phyloP scores from a whole-genome alignment of 495 filamentous ascomycete genomes.

The Aspergillus incahuasiensis region DNA sequence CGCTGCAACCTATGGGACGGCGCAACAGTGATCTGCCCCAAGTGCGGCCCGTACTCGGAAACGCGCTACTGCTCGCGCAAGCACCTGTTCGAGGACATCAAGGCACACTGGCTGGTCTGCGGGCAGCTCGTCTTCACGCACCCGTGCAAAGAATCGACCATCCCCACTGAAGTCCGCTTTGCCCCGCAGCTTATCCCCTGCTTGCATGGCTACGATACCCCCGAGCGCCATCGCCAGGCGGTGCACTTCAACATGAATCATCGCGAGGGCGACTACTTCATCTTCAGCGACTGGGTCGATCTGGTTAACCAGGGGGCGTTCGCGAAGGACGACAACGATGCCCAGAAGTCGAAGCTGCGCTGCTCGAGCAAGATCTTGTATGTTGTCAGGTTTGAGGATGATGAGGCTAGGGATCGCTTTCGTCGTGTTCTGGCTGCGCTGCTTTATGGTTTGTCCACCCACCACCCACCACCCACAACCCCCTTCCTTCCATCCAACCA shows the following conservation, averaged over 20 bases:
- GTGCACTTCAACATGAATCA: conserved; percentile 27
- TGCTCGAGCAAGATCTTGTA: conserved; percentile 23
- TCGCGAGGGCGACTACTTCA: conserved; percentile 33
- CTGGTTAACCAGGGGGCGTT: neutral
- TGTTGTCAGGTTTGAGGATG: conserved; percentile 20
- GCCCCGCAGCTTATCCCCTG: conserved; percentile 27
- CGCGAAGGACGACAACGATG: neutral
- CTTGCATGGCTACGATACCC: conserved; percentile 25
- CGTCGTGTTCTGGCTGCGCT: conserved; percentile 33
- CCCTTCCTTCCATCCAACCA: neutral
- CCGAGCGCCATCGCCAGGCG: conserved; percentile 36
- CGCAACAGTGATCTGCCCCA: conserved; percentile 33
- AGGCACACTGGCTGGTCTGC: conserved; percentile 33
- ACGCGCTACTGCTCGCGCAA: conserved; percentile 37
- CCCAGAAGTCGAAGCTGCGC: conserved; percentile 4
- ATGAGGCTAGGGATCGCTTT: conserved; percentile 32
- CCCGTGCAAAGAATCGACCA: conserved; percentile 14
- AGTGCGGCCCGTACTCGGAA: conserved; percentile 40
- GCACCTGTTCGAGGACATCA: conserved; percentile 34
- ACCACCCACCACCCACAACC: neutral
- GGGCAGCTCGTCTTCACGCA: conserved; percentile 16
- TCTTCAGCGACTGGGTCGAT: conserved; percentile 32
- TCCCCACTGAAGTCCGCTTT: conserved; percentile 15
- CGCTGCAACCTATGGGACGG: conserved; percentile 51
- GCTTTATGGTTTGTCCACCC: conserved; percentile 26